Evolutionary conservation across 1,284 basidiomycete species (phyloP), one percentile per base, ranked within the genome.

Genomic region (Ceratobasidium sp.): DNA sequence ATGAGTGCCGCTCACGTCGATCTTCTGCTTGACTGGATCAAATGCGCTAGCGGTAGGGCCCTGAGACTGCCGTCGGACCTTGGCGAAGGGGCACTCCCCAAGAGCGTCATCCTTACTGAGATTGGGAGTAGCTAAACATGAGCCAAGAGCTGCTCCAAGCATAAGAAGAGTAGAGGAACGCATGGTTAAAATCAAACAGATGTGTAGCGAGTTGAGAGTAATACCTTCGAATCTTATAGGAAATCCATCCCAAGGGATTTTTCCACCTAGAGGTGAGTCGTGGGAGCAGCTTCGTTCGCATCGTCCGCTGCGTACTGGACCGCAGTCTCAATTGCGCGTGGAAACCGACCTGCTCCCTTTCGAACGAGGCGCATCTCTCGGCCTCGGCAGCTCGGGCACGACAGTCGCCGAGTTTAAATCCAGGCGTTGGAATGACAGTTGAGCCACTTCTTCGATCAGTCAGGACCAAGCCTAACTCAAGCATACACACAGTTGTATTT

Each of bases 11-110:
- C 33, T 60, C 26, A 72, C 70, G 28, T 72, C 70, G 39, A 72
- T 49, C 40, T 72, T 72, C n/a, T 72, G 70, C 70, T 60, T 72
- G 42, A 46, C 70, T 10, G 70, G 56, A n/a, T 72, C 70, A 28
- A 72, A 72, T 12, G n/a, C 12, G 33, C 23, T 33, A 33, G 33
- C 4, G 33, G 33, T 4, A 33, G 33, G n/a, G 12, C 5, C 20
- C 33, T 72, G 70, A 15, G 53, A 42, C 70, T 72, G 42, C 15
- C 46, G 26, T 13, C 39, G 33, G 15, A 51, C 46, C 3, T 42
- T 33, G 55, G 70, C 55, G 56, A 61, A 61, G 12, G 70, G 70
- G 20, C 70, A 72, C 20, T 56, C 20, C 28, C 70, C 56, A 42
- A 28, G 23, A 26, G 28, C 60, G 6, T 26, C 39, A 64, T 6